Evolutionary conservation across 495 filamentous ascomycete species (phyloP).

Genomic region (Tuber calosporum): DNA sequence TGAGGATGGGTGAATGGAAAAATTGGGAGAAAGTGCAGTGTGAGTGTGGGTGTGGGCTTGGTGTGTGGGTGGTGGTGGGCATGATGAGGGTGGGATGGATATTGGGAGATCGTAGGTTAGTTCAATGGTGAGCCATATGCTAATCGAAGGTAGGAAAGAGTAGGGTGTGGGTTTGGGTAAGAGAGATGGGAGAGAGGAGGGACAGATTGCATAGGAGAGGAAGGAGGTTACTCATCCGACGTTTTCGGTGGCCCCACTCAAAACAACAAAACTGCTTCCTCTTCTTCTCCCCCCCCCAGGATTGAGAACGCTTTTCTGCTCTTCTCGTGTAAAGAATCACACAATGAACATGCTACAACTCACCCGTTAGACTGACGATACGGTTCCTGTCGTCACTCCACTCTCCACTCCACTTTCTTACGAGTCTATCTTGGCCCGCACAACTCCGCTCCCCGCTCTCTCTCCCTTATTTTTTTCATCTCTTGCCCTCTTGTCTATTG

Average conservation of each 20-base stretch:
- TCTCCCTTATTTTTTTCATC: conserved; percentile 8
- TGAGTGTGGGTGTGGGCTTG: neutral
- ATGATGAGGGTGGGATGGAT: neutral
- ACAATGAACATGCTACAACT: conserved; percentile 29
- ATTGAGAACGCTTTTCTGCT: conserved; percentile 13
- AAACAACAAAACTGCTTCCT: conserved; percentile 31
- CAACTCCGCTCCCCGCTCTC: conserved; percentile 12
- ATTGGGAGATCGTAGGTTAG: neutral
- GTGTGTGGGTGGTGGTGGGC: neutral
- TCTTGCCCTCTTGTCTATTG: conserved; percentile 8
- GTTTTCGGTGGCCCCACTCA: conserved; percentile 4
- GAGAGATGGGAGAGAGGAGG: conserved; percentile 13
- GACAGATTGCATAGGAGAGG: neutral
- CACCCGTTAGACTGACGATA: conserved; percentile 34
- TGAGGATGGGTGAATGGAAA: neutral
- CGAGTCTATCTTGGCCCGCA: neutral
- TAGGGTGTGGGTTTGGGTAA: conserved; percentile 12
- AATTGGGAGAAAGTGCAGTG: neutral
- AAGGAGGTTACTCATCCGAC: conserved; percentile 29
- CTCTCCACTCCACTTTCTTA: conserved; percentile 1
- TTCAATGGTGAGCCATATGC: neutral
- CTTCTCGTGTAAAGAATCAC: conserved; percentile 26
- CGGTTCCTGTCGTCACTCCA: conserved; percentile 28
- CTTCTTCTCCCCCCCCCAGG: conserved; percentile 15
- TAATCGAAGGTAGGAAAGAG: conserved; percentile 1